Percentiles rank a stretch among this genome's conserved stretches.
These are phyloP conservation scores for Apophysomyces variabilis DNA, from an alignment of 371 early-diverging fungal species.

Conservation along the genomic window DNA sequence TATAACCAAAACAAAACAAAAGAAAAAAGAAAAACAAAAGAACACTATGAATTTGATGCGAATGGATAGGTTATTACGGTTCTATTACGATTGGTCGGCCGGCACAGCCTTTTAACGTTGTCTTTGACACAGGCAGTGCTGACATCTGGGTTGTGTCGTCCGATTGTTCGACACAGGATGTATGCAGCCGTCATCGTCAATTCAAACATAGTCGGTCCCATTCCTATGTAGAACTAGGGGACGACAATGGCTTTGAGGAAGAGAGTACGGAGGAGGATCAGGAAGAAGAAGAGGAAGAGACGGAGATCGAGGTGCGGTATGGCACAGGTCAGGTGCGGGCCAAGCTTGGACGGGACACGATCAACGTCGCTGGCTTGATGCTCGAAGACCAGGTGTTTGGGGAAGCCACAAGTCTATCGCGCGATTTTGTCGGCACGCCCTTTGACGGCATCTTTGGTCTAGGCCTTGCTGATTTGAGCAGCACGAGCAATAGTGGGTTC, in stretches of 20 bases:
- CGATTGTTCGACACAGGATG: slow-evolving; percentile 78
- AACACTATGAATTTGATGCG: not conserved
- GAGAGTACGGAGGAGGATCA: slow-evolving; percentile 12
- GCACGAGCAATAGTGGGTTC: slow-evolving; percentile 23
- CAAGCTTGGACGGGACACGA: slow-evolving; percentile 52
- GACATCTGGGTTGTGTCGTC: slow-evolving; percentile 92
- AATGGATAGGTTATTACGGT: slow-evolving; percentile 61
- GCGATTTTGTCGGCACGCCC: slow-evolving; percentile 59
- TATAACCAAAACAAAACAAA: not conserved
- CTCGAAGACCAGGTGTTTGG: slow-evolving; percentile 57
- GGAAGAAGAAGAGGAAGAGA: slow-evolving; percentile 15
- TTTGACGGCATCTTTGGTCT: slow-evolving; percentile 78
- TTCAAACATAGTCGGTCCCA: slow-evolving; percentile 19
- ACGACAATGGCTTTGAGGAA: slow-evolving; percentile 3
- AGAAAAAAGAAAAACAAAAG: not conserved
- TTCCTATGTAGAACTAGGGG: slow-evolving; percentile 14
- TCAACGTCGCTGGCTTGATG: slow-evolving; percentile 50
- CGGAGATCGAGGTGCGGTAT: slow-evolving; percentile 58
- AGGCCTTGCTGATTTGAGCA: slow-evolving; percentile 61
- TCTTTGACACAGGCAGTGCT: slow-evolving; percentile 81
- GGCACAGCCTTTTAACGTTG: slow-evolving; percentile 65
- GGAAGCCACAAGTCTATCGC: slow-evolving; percentile 56
- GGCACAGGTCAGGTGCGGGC: slow-evolving; percentile 68
- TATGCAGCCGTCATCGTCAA: slow-evolving; percentile 31
- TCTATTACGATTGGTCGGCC: slow-evolving; percentile 69